Evolutionary conservation across 179 eudicot species (phyloP).

Genomic region (Drosera spatulata): DNA sequence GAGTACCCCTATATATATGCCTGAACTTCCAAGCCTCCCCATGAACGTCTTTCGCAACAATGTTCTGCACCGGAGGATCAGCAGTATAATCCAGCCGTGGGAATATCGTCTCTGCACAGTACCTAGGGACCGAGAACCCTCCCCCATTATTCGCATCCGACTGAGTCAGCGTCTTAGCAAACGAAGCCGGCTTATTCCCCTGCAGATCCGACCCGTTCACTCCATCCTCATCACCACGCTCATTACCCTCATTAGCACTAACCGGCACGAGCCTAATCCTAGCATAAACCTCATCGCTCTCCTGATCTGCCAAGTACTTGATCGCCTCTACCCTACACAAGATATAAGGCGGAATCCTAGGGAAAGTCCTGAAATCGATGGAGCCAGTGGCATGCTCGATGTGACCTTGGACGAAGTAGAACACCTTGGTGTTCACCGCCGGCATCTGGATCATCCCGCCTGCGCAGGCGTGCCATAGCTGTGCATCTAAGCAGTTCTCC

Average conservation of each 20-base stretch:
- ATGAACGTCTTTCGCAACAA: conserved; percentile 31
- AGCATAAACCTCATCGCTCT: conserved; percentile 49
- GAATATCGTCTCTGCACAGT: conserved; percentile 62
- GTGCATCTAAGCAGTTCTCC: conserved; percentile 10
- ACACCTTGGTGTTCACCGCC: conserved; percentile 33
- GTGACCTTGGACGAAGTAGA: conserved; percentile 81
- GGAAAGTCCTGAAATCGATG: conserved; percentile 1
- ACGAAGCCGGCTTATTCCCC: conserved; percentile 23
- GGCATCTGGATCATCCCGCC: conserved; percentile 46
- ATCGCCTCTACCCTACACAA: conserved; percentile 46
- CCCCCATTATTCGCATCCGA: conserved; percentile 28
- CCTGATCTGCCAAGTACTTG: conserved; percentile 21
- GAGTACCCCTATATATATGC: conserved; percentile 83
- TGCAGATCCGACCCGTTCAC: neutral
- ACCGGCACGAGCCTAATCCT: conserved; percentile 23
- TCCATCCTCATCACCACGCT: neutral
- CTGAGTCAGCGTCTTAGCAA: conserved; percentile 54
- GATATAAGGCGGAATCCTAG: conserved; percentile 6
- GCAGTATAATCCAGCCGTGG: conserved; percentile 42
- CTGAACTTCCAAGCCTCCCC: conserved; percentile 48
- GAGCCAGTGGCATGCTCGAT: conserved; percentile 31
- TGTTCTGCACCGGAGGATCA: conserved; percentile 70
- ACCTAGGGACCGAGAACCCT: conserved; percentile 76
- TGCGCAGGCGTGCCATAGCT: conserved; percentile 55
- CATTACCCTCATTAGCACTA: neutral